Base-by-base conservation (phyloP, 768 basidiomycete species). In the Chiua virens region DNA sequence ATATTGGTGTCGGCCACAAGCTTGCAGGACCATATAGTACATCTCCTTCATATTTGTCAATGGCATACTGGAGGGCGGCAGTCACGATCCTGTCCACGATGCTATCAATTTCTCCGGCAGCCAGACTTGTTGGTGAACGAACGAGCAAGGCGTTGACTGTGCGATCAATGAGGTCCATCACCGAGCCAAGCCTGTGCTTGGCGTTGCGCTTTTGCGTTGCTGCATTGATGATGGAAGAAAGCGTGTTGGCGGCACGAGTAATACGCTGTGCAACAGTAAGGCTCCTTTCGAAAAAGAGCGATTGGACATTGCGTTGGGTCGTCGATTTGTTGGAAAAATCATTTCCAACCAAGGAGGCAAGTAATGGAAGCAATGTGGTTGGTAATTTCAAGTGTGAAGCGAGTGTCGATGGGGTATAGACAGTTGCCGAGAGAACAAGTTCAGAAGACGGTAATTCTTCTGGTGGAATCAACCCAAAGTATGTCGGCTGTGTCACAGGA, bases 341-440 rank as follows among this genome's bases (percentile, higher is more conserved):
- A 59, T 92, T 92, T 43, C 91, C 91, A 5, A 90, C 79, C 17
- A 92, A 71, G 10, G 90, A 86, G 18, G 83, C 88, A 4, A 92
- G 72, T 7, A 93, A 76, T 2, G 91, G 91, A 27, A 93, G 79
- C 35, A 92, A 75, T 0, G 85, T 79, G 8, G 80, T 71, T 1
- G 90, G 86, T 13, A 92, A 71, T 42, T 82, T 77, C 3, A 93
- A 68, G 59, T 87, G 83, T 0, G 74, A 63, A 9, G 91, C 87
- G 30, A 92, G 76, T 1, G 66, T 59, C 4, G 75, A 63, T 0
- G 91, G 89, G 34, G 74, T 79, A 61, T 87, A 92, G 9, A 80
- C 75, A 8, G 76, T 72, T 47, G 81, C 75, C 0, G 79, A 77
- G 47, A 92, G 67, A 8, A 75, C 70, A 36, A 83, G 67, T 22